phyloP scores from a whole-genome alignment of 116 monocot genomes.

The Iris pallida region DNA sequence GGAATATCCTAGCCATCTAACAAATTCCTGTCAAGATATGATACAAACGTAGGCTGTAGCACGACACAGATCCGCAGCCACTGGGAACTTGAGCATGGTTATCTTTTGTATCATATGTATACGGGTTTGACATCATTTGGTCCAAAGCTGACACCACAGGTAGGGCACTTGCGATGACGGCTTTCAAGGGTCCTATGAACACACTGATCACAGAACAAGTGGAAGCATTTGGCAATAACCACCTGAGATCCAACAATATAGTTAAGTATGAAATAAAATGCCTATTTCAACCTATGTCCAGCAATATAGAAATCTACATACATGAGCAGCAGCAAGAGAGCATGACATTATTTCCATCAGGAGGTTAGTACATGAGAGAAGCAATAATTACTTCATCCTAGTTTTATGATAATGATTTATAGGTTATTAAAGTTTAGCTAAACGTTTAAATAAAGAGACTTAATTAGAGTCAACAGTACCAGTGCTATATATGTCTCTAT shows the following conservation, averaged over 20 bases:
- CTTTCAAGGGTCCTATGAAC: constrained; percentile 49
- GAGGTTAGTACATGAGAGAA: no score
- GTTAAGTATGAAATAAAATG: no score
- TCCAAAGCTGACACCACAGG: constrained; percentile 62
- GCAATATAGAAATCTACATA: no score
- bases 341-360: no score
- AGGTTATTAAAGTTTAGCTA: no score
- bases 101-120: constrained; percentile 48
- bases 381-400: no score
- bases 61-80: neutral
- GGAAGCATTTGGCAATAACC: constrained; percentile 92
- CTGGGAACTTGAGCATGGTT: neutral
- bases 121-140: constrained; percentile 89
- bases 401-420: no score
- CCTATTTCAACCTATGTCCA: no score
- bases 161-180: constrained; percentile 80
- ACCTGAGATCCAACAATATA: constrained; percentile 34
- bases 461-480: no score
- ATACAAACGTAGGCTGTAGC: constrained; percentile 1
- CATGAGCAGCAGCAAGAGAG: no score
- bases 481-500: no score
- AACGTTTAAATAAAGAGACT: no score
- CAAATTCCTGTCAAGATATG: constrained; percentile 1
- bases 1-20: constrained; percentile 12
- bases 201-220: constrained; percentile 82